Conservation (phyloP, 2,329 filamentous ascomycete species). For the Paraphaeosphaeria minitans region DNA sequence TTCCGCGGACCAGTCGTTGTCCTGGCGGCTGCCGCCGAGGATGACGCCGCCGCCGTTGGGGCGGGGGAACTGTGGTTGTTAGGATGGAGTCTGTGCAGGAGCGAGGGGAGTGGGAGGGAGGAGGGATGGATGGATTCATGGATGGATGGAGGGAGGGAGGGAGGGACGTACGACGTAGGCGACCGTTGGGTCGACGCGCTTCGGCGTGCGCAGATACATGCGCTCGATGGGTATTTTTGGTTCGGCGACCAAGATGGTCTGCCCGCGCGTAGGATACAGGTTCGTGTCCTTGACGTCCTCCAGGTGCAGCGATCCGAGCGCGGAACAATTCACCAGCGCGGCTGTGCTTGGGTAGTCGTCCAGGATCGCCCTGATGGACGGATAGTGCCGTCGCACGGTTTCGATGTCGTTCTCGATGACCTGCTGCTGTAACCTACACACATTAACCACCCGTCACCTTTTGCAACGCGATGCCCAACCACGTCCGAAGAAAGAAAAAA, state of each 20-base stretch:
- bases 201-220: slow-evolving; percentile 52
- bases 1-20: slow-evolving; percentile 77
- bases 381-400: slow-evolving; percentile 50
- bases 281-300: slow-evolving; percentile 80
- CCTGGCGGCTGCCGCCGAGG: slow-evolving; percentile 81
- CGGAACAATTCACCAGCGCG: slow-evolving; percentile 83
- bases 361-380: slow-evolving; percentile 73
- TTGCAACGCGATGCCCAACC: background rate
- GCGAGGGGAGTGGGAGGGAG: too few species aligned
- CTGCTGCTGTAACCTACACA: slow-evolving; percentile 57
- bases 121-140: too few species aligned
- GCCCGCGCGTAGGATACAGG: slow-evolving; percentile 76
- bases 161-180: slow-evolving; percentile 44
- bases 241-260: slow-evolving; percentile 75
- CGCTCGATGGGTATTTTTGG: slow-evolving; percentile 45
- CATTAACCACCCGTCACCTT: background rate
- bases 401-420: slow-evolving; percentile 74
- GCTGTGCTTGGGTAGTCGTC: slow-evolving; percentile 66
- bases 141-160: too few species aligned
- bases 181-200: slow-evolving; percentile 49
- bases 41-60: slow-evolving; percentile 75
- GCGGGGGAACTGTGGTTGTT: slow-evolving; percentile 51
- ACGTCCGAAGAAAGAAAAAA: too few species aligned
- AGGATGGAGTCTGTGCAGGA: too few species aligned
- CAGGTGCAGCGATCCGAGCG: slow-evolving; percentile 73